Percentiles rank a stretch among this genome's conserved stretches.
Conservation (phyloP, 805 yeast species). For the Pichia exigua region DNA sequence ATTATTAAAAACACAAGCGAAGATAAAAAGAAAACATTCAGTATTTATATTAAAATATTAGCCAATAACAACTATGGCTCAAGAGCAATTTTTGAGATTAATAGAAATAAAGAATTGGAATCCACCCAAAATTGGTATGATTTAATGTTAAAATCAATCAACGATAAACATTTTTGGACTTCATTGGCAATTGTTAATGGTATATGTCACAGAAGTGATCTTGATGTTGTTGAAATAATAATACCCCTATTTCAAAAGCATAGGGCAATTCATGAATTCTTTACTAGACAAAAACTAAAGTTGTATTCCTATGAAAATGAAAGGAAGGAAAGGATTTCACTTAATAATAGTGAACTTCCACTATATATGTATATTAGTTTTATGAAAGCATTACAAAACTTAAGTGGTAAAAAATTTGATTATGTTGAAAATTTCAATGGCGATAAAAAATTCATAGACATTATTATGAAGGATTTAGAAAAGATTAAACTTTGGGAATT, state of each 20-base stretch:
- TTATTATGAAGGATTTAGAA: not conserved
- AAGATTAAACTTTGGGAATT: not conserved
- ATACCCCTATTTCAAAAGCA: not conserved
- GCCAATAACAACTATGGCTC: not conserved
- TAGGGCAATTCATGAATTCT: not conserved
- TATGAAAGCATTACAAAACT: not conserved
- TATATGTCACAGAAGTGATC: not conserved
- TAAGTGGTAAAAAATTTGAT: not conserved
- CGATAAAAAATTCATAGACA: too few species aligned
- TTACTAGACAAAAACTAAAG: not conserved
- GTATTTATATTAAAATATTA: not conserved
- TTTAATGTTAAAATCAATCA: not conserved
- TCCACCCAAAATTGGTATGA: not conserved
- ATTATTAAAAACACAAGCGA: not conserved
- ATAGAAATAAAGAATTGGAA: not conserved
- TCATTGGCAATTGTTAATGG: constrained; percentile 1
- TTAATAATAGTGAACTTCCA: not conserved
- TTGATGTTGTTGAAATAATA: not conserved
- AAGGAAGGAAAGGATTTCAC: not conserved
- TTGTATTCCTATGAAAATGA: not conserved
- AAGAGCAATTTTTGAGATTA: not conserved
- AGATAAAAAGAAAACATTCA: not conserved
- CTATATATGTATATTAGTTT: not conserved
- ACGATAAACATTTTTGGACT: not conserved
- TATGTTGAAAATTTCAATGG: not conserved